phyloP scores from a whole-genome alignment of 2,329 filamentous ascomycete genomes.

The Penicillium sumatraense region DNA sequence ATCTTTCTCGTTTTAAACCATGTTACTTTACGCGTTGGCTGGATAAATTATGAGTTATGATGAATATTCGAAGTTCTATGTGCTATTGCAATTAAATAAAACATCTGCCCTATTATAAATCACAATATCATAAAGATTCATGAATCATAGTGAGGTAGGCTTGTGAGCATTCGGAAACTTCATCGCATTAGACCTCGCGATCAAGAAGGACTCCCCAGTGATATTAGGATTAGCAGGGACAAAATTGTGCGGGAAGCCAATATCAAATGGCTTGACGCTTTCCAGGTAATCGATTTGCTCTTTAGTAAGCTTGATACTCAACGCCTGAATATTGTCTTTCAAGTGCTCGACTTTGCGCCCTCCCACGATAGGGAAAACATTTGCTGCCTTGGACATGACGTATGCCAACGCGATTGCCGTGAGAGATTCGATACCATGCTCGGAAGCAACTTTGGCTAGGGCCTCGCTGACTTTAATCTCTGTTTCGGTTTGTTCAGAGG shows the following conservation, averaged over 20 bases:
- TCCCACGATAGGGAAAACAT: slow-evolving; percentile 61
- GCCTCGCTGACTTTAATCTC: neutral
- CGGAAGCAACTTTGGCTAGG: neutral
- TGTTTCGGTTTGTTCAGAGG: neutral
- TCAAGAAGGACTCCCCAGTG: neutral
- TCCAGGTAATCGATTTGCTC: neutral
- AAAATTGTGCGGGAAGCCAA: neutral
- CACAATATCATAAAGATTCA: neutral
- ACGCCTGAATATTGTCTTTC: slow-evolving; percentile 59
- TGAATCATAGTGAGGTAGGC: neutral
- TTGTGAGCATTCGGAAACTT: neutral
- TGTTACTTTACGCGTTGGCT: neutral
- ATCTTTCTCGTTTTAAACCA: too few relatives aligned
- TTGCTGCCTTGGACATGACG: slow-evolving; percentile 49
- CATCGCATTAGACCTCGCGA: neutral
- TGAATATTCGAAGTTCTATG: too few relatives aligned
- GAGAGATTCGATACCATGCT: neutral
- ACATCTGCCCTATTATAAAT: neutral
- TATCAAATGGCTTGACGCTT: neutral
- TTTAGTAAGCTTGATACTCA: slow-evolving; percentile 32
- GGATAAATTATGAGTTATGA: neutral
- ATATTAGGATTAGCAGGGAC: neutral
- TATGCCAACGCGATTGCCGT: neutral
- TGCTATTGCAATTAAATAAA: neutral
- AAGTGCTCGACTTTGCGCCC: slow-evolving; percentile 59